These are phyloP conservation scores for Fusarium sp. DNA, from an alignment of 2,329 filamentous ascomycete genomes.

Conservation along the genomic window DNA sequence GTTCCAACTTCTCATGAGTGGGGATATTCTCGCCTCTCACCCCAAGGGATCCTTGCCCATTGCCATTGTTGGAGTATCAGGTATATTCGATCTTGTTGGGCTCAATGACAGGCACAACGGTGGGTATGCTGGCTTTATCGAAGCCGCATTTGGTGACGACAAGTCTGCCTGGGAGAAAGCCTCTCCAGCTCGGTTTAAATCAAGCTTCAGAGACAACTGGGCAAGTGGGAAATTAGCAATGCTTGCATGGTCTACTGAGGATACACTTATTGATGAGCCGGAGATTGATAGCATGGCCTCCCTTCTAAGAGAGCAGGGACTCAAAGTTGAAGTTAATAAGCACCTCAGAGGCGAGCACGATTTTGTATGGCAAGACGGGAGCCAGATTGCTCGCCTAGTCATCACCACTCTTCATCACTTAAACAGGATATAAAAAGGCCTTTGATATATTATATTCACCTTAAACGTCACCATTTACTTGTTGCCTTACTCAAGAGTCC, in stretches of 20 bases:
- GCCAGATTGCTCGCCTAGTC: slow-evolving; percentile 61
- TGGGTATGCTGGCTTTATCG: slow-evolving; percentile 66
- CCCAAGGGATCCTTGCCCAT: slow-evolving; percentile 52
- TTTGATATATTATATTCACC: neutral
- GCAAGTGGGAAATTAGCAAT: slow-evolving; percentile 46
- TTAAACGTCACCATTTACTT: slow-evolving; percentile 26
- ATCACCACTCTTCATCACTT: slow-evolving; percentile 41
- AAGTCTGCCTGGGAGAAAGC: slow-evolving; percentile 60
- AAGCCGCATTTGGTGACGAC: slow-evolving; percentile 67
- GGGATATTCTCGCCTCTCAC: slow-evolving; percentile 40
- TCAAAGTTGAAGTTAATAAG: slow-evolving; percentile 45
- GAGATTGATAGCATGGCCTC: slow-evolving; percentile 67
- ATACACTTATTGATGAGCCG: slow-evolving; percentile 61
- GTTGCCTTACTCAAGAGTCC: neutral
- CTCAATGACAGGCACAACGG: slow-evolving; percentile 58
- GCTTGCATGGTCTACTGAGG: slow-evolving; percentile 57
- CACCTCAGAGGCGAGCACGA: slow-evolving; percentile 69
- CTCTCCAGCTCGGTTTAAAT: slow-evolving; percentile 60
- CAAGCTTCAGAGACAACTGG: slow-evolving; percentile 55
- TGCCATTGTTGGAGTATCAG: slow-evolving; percentile 68
- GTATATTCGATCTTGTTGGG: slow-evolving; percentile 71
- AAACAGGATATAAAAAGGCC: neutral
- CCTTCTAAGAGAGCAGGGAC: slow-evolving; percentile 53
- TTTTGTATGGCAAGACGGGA: slow-evolving; percentile 69
- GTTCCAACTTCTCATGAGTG: slow-evolving; percentile 65